Conservation (phyloP, 495 filamentous ascomycete genomes). For the Cetradonia linearis region DNA sequence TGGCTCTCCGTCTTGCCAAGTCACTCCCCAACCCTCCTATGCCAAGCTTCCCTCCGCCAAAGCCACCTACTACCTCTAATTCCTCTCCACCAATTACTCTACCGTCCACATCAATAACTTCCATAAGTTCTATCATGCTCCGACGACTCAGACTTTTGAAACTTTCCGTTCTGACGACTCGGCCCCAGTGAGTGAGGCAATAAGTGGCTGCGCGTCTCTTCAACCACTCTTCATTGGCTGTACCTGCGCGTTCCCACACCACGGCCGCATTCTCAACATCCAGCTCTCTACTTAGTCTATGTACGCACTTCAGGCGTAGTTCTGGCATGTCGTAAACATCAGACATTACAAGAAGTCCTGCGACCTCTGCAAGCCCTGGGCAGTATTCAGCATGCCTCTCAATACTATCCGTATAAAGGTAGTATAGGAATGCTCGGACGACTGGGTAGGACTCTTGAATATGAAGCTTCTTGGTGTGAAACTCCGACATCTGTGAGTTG, state of each 20-base stretch:
- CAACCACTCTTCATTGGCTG: constrained; percentile 87
- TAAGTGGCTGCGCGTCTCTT: constrained; percentile 76
- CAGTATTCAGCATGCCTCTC: constrained; percentile 52
- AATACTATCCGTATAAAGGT: constrained; percentile 93
- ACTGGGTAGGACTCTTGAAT: constrained; percentile 93
- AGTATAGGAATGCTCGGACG: constrained; percentile 89
- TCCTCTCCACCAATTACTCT: constrained; percentile 76
- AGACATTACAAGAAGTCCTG: constrained; percentile 93
- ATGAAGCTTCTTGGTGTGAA: constrained; percentile 92
- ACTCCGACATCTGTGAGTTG: constrained; percentile 88
- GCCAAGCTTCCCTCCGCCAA: constrained; percentile 52
- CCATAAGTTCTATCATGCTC: constrained; percentile 79
- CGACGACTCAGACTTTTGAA: constrained; percentile 69
- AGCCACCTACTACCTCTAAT: constrained; percentile 64
- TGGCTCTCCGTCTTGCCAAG: constrained; percentile 22
- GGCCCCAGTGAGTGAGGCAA: constrained; percentile 88
- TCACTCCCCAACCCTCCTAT: constrained; percentile 43
- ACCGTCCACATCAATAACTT: constrained; percentile 84
- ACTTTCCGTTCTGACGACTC: constrained; percentile 77
- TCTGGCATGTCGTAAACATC: constrained; percentile 95
- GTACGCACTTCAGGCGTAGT: constrained; percentile 78
- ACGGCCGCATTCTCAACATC: constrained; percentile 91
- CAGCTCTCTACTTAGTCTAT: constrained; percentile 75
- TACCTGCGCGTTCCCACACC: constrained; percentile 87
- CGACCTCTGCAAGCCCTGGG: constrained; percentile 71